phyloP scores from a whole-genome alignment of 129 eudicot genomes.

The Helichrysum umbraculigerum region DNA sequence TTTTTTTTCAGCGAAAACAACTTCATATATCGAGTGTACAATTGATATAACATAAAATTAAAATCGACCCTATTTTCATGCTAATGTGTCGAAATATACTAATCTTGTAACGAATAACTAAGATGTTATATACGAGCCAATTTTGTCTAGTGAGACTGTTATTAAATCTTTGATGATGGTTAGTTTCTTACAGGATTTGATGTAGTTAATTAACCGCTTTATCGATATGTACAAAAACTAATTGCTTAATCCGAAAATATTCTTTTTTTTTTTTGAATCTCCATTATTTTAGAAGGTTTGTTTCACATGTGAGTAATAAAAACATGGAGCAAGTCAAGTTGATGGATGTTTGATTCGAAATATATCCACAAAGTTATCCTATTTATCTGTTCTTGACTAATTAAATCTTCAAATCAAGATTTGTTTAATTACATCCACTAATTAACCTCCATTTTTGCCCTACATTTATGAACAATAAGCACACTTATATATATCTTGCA shows the following conservation, averaged over 20 bases:
- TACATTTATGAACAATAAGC: not conserved
- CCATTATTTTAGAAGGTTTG: conserved; percentile 25
- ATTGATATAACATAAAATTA: too few species aligned
- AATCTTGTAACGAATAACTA: too few species aligned
- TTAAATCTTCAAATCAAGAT: conserved; percentile 27
- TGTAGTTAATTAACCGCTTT: not conserved
- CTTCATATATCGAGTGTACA: too few species aligned
- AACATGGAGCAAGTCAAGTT: conserved; percentile 12
- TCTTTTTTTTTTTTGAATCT: conserved; percentile 30
- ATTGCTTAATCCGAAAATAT: conserved; percentile 9
- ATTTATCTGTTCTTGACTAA: conserved; percentile 35
- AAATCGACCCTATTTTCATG: too few species aligned
- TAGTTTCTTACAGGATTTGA: not conserved
- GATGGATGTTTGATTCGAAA: conserved; percentile 14
- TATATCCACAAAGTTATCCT: conserved; percentile 34
- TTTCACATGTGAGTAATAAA: conserved; percentile 21
- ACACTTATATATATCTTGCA: conserved; percentile 10
- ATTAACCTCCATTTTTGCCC: conserved; percentile 1
- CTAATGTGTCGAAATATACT: too few species aligned
- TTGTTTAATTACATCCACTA: conserved; percentile 22
- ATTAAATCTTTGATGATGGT: too few species aligned
- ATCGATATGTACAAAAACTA: not conserved
- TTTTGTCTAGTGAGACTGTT: too few species aligned
- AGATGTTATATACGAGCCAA: too few species aligned
- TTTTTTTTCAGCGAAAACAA: too few species aligned